Conservation (phyloP, 2,329 filamentous ascomycete genomes). For the Sclerotinia sclerotiorum region DNA sequence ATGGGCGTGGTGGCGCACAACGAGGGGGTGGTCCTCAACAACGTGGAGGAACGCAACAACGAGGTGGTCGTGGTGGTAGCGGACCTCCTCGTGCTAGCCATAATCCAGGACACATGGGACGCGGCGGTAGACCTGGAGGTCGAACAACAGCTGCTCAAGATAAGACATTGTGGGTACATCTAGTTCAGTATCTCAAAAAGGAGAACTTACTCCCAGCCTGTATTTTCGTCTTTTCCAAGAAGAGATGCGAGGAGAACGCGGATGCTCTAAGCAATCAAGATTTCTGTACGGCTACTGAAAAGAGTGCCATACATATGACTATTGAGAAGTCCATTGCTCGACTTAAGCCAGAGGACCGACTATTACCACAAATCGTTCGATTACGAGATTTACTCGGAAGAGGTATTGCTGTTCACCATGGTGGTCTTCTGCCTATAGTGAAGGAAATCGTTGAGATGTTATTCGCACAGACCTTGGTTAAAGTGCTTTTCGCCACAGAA, state of each 20-base stretch:
- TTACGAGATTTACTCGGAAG: slow-evolving; percentile 80
- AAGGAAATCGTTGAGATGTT: slow-evolving; percentile 97
- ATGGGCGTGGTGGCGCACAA: slow-evolving; percentile 52
- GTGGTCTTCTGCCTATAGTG: slow-evolving; percentile 89
- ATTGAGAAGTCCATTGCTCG: slow-evolving; percentile 93
- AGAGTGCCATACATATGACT: slow-evolving; percentile 96
- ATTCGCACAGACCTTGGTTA: slow-evolving; percentile 92
- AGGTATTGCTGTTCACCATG: slow-evolving; percentile 94
- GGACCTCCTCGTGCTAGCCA: slow-evolving; percentile 52
- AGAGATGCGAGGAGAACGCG: slow-evolving; percentile 94
- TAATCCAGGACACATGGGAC: slow-evolving; percentile 80
- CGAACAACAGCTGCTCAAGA: slow-evolving; percentile 90
- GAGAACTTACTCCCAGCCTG: slow-evolving; percentile 85
- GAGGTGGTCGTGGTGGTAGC: slow-evolving; percentile 52
- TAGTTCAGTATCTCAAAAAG: slow-evolving; percentile 88
- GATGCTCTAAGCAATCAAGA: slow-evolving; percentile 94
- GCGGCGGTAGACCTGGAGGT: slow-evolving; percentile 80
- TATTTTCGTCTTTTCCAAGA: slow-evolving; percentile 99
- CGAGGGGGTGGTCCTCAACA: slow-evolving; percentile 47
- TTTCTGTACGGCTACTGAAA: slow-evolving; percentile 89
- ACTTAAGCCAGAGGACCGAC: slow-evolving; percentile 83
- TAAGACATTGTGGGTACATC: slow-evolving; percentile 93
- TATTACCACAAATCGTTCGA: slow-evolving; percentile 87
- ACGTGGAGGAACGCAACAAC: slow-evolving; percentile 50
- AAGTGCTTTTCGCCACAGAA: slow-evolving; percentile 95